Base-by-base conservation (phyloP, 2,329 filamentous ascomycete genomes). In the Moelleriella libera region DNA sequence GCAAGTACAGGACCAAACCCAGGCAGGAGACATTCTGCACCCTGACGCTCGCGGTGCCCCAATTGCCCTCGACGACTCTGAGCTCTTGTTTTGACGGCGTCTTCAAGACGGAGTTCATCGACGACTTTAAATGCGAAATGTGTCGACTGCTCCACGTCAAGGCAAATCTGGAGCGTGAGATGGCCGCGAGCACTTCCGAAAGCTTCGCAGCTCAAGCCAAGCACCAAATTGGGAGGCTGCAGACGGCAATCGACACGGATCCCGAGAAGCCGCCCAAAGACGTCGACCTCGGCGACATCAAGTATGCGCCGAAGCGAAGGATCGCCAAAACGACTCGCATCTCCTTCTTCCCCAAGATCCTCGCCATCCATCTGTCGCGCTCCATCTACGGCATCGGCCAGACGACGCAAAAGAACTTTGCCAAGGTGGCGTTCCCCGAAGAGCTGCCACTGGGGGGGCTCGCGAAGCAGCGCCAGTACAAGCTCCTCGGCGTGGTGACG, bases 61-160 rank as follows among this genome's bases (percentile, higher is more conserved):
- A 92, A 61, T 78, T 82, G 51, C 80, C 75, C 45, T 84, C 86
- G 2, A 89, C 89, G 0, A 83, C 87, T 0, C 73, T 98, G 12
- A 88, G 84, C 59, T 74, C 81, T 7, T 98, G 92, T 63, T 92
- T 98, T 57, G 92, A 98, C 58, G 85, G 85, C 41, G 83, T 96
- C 64, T 82, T 98, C 55, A 95, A 95, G 66, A 88, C 87, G 0
- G 92, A 98, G 63, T 84, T 88, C 61, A 96, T 98, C 54, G 90
- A 97, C 52, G 92, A 95, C 61, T 98, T 94, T 71, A 89, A 86
- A 55, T 98, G 92, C 67, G 92, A 96, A 57, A 85, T 82, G 65
- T 98, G 92, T 60, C 80, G 88, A 28, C 72, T 98, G n/a, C 66
- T 86, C 42, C 85, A 95, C 62, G 88, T 88, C 4, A 68, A 86